phyloP scores from a whole-genome alignment of 441 rosid species.

The Adansonia rubrostipa region DNA sequence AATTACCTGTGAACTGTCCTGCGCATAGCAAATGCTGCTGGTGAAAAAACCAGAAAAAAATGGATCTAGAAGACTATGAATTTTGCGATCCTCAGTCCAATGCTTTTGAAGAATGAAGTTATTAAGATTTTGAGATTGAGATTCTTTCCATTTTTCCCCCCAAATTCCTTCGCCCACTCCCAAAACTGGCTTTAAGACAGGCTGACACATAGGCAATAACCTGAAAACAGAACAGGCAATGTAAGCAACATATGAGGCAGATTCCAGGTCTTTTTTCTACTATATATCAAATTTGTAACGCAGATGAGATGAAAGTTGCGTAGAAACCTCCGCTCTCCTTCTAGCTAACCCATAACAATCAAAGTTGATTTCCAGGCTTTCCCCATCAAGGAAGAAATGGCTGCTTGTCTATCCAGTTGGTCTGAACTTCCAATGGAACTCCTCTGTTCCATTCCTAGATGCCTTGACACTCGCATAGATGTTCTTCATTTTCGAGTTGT shows the following conservation, averaged over 20 bases:
- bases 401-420: background rate
- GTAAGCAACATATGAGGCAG: background rate
- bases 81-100: background rate
- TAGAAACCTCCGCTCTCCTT: background rate
- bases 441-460: constrained; percentile 3
- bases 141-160: background rate
- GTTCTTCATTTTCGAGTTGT: constrained; percentile 23
- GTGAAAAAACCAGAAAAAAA: too few relatives aligned
- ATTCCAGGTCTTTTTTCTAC: constrained; percentile 1
- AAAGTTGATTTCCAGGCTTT: background rate
- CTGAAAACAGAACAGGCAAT: background rate
- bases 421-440: constrained; percentile 21
- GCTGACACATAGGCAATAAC: constrained; percentile 12
- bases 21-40: background rate
- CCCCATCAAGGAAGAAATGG: constrained; percentile 10
- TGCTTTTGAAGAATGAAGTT: background rate
- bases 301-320: background rate
- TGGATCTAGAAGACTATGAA: too few relatives aligned
- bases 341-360: background rate
- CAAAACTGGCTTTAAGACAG: background rate
- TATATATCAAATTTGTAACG: background rate
- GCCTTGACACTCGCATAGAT: background rate
- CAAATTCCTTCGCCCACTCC: background rate
- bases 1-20: background rate
- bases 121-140: background rate